A percentile compares a stretch with the other conserved stretches of the same genome.
Evolutionary conservation across 306 rosid species (phyloP).

Genomic region (Vigna unguiculata): DNA sequence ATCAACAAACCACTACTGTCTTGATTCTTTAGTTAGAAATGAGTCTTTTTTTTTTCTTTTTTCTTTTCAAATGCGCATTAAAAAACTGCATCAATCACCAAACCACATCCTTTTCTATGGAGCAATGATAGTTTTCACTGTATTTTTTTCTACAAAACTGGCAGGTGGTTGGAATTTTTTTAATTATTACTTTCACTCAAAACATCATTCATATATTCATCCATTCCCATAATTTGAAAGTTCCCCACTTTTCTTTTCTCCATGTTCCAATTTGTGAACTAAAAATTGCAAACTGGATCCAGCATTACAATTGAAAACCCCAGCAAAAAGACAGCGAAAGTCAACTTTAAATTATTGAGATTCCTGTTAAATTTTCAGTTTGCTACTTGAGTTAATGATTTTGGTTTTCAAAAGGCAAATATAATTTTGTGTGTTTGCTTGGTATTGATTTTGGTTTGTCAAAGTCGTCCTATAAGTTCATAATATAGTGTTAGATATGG

Average conservation of each 20-base stretch:
- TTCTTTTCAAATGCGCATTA: not conserved
- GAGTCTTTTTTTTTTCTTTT: not conserved
- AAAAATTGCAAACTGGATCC: not conserved
- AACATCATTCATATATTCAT: not conserved
- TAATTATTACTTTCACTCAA: not conserved
- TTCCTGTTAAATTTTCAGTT: constrained; percentile 11
- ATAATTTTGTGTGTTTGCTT: not conserved
- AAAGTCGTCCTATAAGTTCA: constrained; percentile 22
- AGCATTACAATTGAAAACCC: not conserved
- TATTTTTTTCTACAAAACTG: not conserved
- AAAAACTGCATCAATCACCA: not conserved
- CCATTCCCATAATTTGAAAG: not conserved
- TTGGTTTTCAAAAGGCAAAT: constrained; percentile 2
- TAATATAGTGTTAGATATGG: constrained; percentile 57
- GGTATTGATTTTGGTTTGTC: not conserved
- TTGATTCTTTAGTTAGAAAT: not conserved
- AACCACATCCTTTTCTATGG: not conserved
- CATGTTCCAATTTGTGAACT: no score
- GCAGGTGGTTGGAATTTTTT: not conserved
- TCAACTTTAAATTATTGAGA: constrained; percentile 8
- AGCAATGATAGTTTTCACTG: constrained; percentile 25
- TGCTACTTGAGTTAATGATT: constrained; percentile 16
- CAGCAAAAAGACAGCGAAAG: constrained; percentile 14
- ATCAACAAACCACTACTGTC: not conserved
- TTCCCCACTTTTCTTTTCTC: not conserved